Percentiles rank a stretch among this genome's conserved stretches.
Evolutionary conservation across 2,329 filamentous ascomycete genomes (phyloP).

Genomic region (Beauveria caledonica): DNA sequence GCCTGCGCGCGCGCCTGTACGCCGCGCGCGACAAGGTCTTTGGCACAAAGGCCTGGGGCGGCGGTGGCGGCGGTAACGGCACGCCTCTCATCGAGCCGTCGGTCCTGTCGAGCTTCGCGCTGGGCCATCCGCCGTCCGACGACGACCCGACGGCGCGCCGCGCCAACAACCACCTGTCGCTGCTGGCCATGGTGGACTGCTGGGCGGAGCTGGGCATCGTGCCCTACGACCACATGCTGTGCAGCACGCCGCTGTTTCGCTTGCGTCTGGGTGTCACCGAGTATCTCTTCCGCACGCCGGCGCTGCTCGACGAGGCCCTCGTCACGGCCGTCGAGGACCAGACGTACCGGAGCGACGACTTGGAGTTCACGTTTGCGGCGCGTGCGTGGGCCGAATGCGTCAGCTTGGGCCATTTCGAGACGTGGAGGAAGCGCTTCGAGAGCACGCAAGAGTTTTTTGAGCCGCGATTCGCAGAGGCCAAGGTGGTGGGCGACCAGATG

Average conservation of each 20-base stretch:
- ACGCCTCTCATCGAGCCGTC: slow-evolving; percentile 67
- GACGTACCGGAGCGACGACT: slow-evolving; percentile 87
- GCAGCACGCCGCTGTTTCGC: slow-evolving; percentile 92
- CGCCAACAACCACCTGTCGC: slow-evolving; percentile 87
- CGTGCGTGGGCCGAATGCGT: slow-evolving; percentile 94
- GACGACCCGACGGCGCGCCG: slow-evolving; percentile 35
- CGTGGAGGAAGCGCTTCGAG: slow-evolving; percentile 85
- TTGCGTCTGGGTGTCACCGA: slow-evolving; percentile 97
- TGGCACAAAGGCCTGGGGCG: slow-evolving; percentile 49
- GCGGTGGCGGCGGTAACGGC: slow-evolving; percentile 22
- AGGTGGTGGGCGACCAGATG: slow-evolving; percentile 88
- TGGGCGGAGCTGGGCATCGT: slow-evolving; percentile 92
- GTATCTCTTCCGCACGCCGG: slow-evolving; percentile 79
- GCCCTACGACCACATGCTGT: slow-evolving; percentile 99
- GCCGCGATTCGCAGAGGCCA: slow-evolving; percentile 80
- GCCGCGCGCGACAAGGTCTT: slow-evolving; percentile 62
- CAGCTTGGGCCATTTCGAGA: slow-evolving; percentile 81
- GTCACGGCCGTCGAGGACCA: slow-evolving; percentile 81
- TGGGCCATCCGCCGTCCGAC: slow-evolving; percentile 61
- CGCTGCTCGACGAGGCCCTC: slow-evolving; percentile 75
- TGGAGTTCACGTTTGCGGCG: slow-evolving; percentile 97
- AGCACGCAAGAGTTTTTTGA: slow-evolving; percentile 88
- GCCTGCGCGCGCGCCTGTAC: slow-evolving; percentile 65
- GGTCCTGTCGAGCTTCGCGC: slow-evolving; percentile 79
- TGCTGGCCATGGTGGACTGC: slow-evolving; percentile 96